Percentiles rank a stretch among this genome's conserved stretches.
Conservation (phyloP, 192 early-diverging fungal species). For the Podila epigama region DNA sequence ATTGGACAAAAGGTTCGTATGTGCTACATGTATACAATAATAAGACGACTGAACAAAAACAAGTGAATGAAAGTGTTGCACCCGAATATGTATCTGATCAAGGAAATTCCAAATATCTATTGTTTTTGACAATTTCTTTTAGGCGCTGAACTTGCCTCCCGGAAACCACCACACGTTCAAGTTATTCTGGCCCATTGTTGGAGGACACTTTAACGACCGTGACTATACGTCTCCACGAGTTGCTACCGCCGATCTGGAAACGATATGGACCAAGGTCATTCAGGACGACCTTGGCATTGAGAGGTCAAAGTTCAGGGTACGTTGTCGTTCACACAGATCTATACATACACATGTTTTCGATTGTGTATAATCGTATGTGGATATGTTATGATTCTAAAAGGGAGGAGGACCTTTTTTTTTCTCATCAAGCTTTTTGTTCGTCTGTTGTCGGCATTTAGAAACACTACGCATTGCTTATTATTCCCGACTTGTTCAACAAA, state of each 20-base stretch:
- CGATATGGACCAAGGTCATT: slow-evolving; percentile 81
- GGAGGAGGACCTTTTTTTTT: slow-evolving; percentile 5
- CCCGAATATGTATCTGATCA: no score
- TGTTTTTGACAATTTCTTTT: neutral
- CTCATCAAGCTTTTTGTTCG: no score
- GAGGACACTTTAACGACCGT: slow-evolving; percentile 77
- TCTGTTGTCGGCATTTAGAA: no score
- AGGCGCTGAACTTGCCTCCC: slow-evolving; percentile 56
- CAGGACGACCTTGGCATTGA: slow-evolving; percentile 73
- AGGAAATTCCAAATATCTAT: no score
- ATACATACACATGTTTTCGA: neutral
- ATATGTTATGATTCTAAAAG: no score
- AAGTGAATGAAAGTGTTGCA: neutral
- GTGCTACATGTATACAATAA: no score
- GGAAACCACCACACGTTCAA: slow-evolving; percentile 46
- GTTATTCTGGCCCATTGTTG: slow-evolving; percentile 78
- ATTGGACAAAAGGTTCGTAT: slow-evolving; percentile 77
- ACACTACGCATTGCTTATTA: slow-evolving; percentile 77
- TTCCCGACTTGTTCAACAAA: slow-evolving; percentile 80
- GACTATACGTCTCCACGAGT: slow-evolving; percentile 75
- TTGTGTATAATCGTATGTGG: no score
- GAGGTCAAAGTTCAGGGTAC: slow-evolving; percentile 60
- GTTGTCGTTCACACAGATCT: neutral
- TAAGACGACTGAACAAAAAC: neutral
- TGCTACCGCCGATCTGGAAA: slow-evolving; percentile 77